phyloP scores from a whole-genome alignment of 257 asterid species.

The Nicotiana obtusifolia region DNA sequence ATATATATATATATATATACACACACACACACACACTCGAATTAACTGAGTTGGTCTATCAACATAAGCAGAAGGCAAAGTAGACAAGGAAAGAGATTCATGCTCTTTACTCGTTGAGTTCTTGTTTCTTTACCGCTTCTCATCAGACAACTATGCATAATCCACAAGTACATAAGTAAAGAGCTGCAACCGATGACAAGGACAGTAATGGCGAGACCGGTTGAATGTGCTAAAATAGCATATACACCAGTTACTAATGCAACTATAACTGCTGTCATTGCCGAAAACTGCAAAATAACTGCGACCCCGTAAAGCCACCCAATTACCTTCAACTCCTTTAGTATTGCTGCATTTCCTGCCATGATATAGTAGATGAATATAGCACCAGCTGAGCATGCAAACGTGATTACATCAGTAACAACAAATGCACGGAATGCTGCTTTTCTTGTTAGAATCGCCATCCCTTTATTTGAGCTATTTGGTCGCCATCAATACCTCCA shows the following conservation, averaged over 20 bases:
- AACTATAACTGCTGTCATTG: slow-evolving; percentile 5
- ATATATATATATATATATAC: too few species aligned
- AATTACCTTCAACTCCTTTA: neutral
- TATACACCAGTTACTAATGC: slow-evolving; percentile 10
- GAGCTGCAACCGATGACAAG: neutral
- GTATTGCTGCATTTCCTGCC: neutral
- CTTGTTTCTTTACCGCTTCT: neutral
- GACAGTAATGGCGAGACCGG: neutral
- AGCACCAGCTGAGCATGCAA: slow-evolving; percentile 10
- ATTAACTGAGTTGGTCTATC: too few species aligned
- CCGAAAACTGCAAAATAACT: neutral
- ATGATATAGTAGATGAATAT: neutral
- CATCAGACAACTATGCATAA: neutral
- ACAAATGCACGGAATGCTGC: too few species aligned
- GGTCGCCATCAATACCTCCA: too few species aligned
- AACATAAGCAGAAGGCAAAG: too few species aligned
- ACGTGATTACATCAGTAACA: slow-evolving; percentile 15
- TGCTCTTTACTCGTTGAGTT: neutral
- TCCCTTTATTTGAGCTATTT: too few species aligned
- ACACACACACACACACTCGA: too few species aligned
- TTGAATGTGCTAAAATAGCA: slow-evolving; percentile 8
- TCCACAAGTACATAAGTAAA: neutral
- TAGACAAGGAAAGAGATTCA: neutral
- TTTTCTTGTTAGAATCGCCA: too few species aligned
- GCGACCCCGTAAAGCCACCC: neutral